Percentiles rank a stretch among this genome's conserved stretches.
phyloP scores from a whole-genome alignment of 2,329 filamentous ascomycete species.

The Aspergillus hiratsukae region DNA sequence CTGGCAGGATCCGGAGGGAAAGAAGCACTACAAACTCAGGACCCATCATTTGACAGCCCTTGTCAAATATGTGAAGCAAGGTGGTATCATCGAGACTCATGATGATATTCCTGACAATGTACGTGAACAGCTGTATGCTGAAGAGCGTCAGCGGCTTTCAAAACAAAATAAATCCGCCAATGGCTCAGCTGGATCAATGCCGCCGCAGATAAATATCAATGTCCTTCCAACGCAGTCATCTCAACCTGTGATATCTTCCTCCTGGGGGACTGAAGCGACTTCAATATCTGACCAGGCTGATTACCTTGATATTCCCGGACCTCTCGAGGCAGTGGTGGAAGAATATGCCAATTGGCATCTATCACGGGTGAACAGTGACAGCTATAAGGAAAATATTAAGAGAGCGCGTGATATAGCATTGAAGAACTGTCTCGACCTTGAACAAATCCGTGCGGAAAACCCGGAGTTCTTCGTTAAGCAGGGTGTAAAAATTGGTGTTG shows the following conservation, averaged over 20 bases:
- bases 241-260: slow-evolving; percentile 2
- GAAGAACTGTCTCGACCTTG: slow-evolving; percentile 13
- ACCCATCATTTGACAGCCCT: slow-evolving; percentile 8
- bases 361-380: slow-evolving; percentile 8
- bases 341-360: slow-evolving; percentile 14
- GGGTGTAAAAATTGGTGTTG: slow-evolving; percentile 11
- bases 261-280: neutral
- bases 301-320: slow-evolving; percentile 4
- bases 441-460: slow-evolving; percentile 11
- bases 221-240: slow-evolving; percentile 18
- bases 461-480: slow-evolving; percentile 12
- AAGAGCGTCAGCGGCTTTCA: too few relatives aligned
- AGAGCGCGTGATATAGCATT: slow-evolving; percentile 13
- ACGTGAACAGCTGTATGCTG: too few relatives aligned
- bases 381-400: slow-evolving; percentile 10
- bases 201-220: slow-evolving; percentile 29
- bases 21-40: slow-evolving; percentile 31
- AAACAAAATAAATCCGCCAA: too few relatives aligned
- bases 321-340: slow-evolving; percentile 11
- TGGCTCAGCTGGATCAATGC: slow-evolving; percentile 5
- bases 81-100: too few relatives aligned
- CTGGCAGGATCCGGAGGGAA: slow-evolving; percentile 30
- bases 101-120: too few relatives aligned
- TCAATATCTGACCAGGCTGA: neutral
- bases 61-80: too few relatives aligned